These are phyloP conservation scores for Cladosporium sp. DNA, from an alignment of 2,329 filamentous ascomycete genomes.

Conservation along the genomic window DNA sequence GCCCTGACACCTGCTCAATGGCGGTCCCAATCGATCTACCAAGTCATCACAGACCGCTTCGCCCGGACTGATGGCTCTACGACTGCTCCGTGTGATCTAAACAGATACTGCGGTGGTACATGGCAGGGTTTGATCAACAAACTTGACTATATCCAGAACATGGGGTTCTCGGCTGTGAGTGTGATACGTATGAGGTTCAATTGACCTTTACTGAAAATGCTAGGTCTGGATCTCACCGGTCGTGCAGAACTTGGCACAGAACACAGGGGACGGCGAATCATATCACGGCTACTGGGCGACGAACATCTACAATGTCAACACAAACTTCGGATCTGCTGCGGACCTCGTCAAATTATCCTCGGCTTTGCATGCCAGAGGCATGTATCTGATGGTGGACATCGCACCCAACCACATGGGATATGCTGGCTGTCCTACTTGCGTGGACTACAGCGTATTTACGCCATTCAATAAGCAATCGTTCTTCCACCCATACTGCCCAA, in stretches of 20 bases:
- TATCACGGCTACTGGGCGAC: slow-evolving; percentile 44
- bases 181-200: too few species aligned
- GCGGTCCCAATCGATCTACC: slow-evolving; percentile 48
- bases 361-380: slow-evolving; percentile 40
- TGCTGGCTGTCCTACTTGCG: slow-evolving; percentile 9
- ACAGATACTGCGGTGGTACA: slow-evolving; percentile 34
- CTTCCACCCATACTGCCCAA: slow-evolving; percentile 50
- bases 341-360: slow-evolving; percentile 39
- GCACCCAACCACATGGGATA: slow-evolving; percentile 39
- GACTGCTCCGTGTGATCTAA: slow-evolving; percentile 40
- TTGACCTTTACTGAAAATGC: neutral
- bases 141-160: slow-evolving; percentile 40
- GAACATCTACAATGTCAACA: slow-evolving; percentile 41
- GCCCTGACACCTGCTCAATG: slow-evolving; percentile 32
- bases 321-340: slow-evolving; percentile 39
- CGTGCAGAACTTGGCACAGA: slow-evolving; percentile 22
- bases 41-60: slow-evolving; percentile 55
- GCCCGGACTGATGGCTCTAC: slow-evolving; percentile 46
- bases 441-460: slow-evolving; percentile 25
- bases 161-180: slow-evolving; percentile 34
- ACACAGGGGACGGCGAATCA: slow-evolving; percentile 27
- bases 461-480: slow-evolving; percentile 37
- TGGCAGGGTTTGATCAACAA: slow-evolving; percentile 35
- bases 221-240: slow-evolving; percentile 34
- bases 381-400: slow-evolving; percentile 45